Evolutionary conservation across 257 asterid genomes (phyloP).

Genomic region (Solanum pimpinellifolium): DNA sequence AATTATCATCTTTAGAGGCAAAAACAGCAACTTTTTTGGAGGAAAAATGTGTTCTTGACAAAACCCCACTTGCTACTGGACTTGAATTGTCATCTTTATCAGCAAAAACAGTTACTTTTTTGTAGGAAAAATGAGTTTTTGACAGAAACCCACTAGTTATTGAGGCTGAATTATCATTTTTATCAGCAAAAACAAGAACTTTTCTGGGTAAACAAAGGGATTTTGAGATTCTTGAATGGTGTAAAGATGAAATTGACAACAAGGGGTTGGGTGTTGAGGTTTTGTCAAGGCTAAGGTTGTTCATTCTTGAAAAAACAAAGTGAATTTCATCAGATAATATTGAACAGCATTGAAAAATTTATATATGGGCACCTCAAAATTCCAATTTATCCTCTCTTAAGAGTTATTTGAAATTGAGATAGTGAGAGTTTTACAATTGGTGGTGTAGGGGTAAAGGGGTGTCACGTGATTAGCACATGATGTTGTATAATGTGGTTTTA

Average conservation of each 20-base stretch:
- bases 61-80: not conserved
- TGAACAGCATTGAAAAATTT: not conserved
- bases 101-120: not conserved
- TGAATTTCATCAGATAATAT: conserved; percentile 19
- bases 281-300: conserved; percentile 37
- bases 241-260: conserved; percentile 14
- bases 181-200: not conserved
- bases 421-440: not conserved
- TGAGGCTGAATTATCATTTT: not conserved
- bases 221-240: conserved; percentile 16
- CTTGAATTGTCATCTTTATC: not conserved
- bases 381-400: not conserved
- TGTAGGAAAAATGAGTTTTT: conserved; percentile 12
- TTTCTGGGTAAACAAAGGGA: conserved; percentile 25
- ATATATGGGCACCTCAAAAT: not conserved
- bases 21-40: not conserved
- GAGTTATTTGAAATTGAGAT: not conserved
- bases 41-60: conserved; percentile 15
- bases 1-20: not conserved
- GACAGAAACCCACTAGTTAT: not conserved
- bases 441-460: not conserved
- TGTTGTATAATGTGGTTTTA: not conserved
- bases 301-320: conserved; percentile 36
- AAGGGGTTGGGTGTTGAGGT: conserved; percentile 19
- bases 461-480: not conserved